phyloP scores from a whole-genome alignment of 495 filamentous ascomycete genomes.

The Saxophila tyrrhenica region DNA sequence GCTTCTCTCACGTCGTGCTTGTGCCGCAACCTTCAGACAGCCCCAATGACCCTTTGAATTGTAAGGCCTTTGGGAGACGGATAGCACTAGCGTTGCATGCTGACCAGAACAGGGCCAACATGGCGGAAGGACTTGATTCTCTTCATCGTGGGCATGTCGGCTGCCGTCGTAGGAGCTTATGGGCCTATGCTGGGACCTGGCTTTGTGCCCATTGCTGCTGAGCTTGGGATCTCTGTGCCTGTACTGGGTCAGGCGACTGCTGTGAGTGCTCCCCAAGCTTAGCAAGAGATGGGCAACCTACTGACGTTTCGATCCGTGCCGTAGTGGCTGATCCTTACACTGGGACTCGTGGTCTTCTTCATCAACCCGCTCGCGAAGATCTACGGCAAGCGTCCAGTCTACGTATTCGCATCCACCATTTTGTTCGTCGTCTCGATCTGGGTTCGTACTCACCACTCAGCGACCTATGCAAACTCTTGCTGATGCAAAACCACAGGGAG shows the following conservation, averaged over 20 bases:
- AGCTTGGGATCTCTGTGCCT: too few species aligned
- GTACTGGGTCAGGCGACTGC: too few species aligned
- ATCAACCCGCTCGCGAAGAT: slow-evolving; percentile 54
- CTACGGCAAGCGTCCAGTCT: slow-evolving; percentile 52
- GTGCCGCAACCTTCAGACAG: slow-evolving; percentile 72
- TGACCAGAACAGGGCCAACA: too few species aligned
- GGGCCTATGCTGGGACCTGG: slow-evolving; percentile 44
- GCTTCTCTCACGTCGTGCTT: slow-evolving; percentile 56
- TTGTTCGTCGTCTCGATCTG: slow-evolving; percentile 50
- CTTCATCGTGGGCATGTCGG: slow-evolving; percentile 39
- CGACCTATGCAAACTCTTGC: slow-evolving; percentile 25
- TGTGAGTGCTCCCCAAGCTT: too few species aligned
- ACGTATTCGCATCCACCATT: slow-evolving; percentile 44
- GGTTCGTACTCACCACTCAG: slow-evolving; percentile 21
- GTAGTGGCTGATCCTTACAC: slow-evolving; percentile 32
- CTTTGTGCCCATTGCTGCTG: slow-evolving; percentile 31
- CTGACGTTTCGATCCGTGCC: too few species aligned
- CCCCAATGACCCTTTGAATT: slow-evolving; percentile 55
- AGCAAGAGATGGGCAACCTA: too few species aligned
- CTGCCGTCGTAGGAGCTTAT: slow-evolving; percentile 44
- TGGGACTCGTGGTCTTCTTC: slow-evolving; percentile 46
- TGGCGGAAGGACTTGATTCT: slow-evolving; percentile 28
- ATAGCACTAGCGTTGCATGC: too few species aligned
- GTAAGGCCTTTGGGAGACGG: too few species aligned
- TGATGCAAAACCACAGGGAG: not conserved